Base-by-base conservation (phyloP, 177 flowering plant genomes). In the Vitis hybrid region DNA sequence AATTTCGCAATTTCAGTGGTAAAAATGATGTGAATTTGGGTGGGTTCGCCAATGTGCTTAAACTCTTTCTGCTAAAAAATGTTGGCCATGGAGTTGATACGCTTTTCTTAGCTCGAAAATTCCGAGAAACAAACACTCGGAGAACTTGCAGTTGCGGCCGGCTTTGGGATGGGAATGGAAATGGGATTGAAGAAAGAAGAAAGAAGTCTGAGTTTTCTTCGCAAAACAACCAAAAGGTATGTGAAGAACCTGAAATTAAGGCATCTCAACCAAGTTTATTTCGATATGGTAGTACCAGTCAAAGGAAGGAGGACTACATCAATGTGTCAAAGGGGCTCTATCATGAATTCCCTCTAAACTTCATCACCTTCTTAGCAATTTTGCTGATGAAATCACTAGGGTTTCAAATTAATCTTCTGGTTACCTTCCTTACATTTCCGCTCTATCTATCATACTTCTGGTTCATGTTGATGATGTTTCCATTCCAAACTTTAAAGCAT, bases 381-480 rank as follows among this genome's bases (percentile, higher is more conserved):
- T 66, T 86, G 11, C 60, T 78, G 18, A 66, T 80, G 44, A 87
- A 77, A 69, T 74, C 78, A 11, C 75, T 83, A 14, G 81, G 76
- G 11, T 74, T 85, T 69, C 89, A 89, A 38, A 24, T 85, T 17
- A 82, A 71, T 65, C 14, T 88, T 4, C 64, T 82, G 15, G 13
- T 81, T 69, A 63, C 70, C 9, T 65, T 83, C 15, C 2, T 87
- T 31, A 76, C 76, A 13, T 79, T 85, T 24, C 90, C 90, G 2
- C 67, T 90, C 11, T 73, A 85, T 86, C 47, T 81, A 1, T 69
- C 75, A 0, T 76, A 79, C 51, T 66, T n/a, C 57, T 71, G 71
- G 5, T 67, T 73, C 66, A 68, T 73, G 78, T 64, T 85, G 31
- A 11, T 80, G 24, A 70, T 71, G 20, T 67, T 79, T 65, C 91